Conservation (phyloP, 768 basidiomycete species). For the Dendrothele bispora region DNA sequence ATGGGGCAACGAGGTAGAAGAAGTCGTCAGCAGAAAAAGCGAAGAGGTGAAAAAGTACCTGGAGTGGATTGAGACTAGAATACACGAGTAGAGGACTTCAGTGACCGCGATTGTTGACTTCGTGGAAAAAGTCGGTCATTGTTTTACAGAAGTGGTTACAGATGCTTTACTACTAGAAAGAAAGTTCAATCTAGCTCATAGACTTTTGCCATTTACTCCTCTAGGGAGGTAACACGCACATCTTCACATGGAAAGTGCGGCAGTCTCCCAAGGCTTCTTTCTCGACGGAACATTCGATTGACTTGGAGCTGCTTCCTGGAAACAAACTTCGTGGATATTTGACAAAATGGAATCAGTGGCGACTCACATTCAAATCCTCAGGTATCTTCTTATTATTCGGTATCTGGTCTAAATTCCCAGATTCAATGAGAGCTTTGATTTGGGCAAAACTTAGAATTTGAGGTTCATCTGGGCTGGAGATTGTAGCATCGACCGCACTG, state of each 20-base stretch:
- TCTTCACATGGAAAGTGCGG: too few species aligned
- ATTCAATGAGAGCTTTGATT: slow-evolving; percentile 67
- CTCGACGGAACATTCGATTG: slow-evolving; percentile 47
- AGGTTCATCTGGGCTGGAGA: slow-evolving; percentile 26
- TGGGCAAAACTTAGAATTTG: slow-evolving; percentile 63
- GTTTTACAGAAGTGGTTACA: too few species aligned
- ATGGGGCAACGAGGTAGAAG: slow-evolving; percentile 68
- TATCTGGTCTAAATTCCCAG: slow-evolving; percentile 70
- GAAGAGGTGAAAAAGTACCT: slow-evolving; percentile 58
- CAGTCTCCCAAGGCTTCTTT: slow-evolving; percentile 83
- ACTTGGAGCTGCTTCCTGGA: slow-evolving; percentile 57
- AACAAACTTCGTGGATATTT: slow-evolving; percentile 1
- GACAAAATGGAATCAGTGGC: background rate
- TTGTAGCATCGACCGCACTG: background rate
- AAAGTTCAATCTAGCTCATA: too few species aligned
- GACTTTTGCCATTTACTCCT: too few species aligned
- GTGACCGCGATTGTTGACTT: too few species aligned
- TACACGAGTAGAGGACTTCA: too few species aligned
- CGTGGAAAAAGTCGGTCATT: too few species aligned
- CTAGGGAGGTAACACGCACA: too few species aligned
- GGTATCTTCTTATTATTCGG: slow-evolving; percentile 79
- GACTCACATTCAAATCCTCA: slow-evolving; percentile 60
- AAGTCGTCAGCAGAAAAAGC: slow-evolving; percentile 55
- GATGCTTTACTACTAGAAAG: too few species aligned
- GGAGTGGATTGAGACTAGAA: too few species aligned